Percentiles rank a stretch among this genome's conserved stretches.
Evolutionary conservation across 2,329 filamentous ascomycete genomes (phyloP).

Genomic region (Dactylellina drechsleri): DNA sequence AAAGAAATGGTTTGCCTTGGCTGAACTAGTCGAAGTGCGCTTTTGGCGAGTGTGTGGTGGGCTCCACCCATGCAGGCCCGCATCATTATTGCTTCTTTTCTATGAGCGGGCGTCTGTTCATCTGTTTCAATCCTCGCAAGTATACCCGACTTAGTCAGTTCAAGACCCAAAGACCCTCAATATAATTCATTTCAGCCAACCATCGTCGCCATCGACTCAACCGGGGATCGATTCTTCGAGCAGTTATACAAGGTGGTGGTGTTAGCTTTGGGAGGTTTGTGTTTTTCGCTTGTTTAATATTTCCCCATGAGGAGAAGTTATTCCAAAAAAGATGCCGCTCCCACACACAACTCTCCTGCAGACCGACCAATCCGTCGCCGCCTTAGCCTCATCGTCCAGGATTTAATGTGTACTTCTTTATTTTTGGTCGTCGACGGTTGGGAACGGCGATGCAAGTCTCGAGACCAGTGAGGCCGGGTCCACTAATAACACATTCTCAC

Average conservation of each 20-base stretch:
- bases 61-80: slow-evolving; percentile 32
- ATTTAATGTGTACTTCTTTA: slow-evolving; percentile 32
- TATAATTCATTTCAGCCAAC: slow-evolving; percentile 19
- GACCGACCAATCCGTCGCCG: slow-evolving; percentile 28
- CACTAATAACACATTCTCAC: slow-evolving; percentile 9
- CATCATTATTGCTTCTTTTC: slow-evolving; percentile 14
- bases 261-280: slow-evolving; percentile 3
- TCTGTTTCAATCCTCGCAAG: slow-evolving; percentile 38
- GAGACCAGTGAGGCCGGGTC: background rate
- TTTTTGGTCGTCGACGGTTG: slow-evolving; percentile 45
- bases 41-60: slow-evolving; percentile 50
- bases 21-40: slow-evolving; percentile 42
- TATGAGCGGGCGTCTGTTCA: slow-evolving; percentile 16
- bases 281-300: slow-evolving; percentile 44
- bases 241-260: slow-evolving; percentile 6
- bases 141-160: slow-evolving; percentile 40
- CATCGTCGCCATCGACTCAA: slow-evolving; percentile 1
- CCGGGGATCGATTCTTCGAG: slow-evolving; percentile 3
- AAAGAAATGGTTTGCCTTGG: slow-evolving; percentile 49
- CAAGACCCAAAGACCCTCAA: no score
- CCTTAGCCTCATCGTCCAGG: slow-evolving; percentile 50
- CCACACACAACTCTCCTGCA: slow-evolving; percentile 12
- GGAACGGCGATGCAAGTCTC: slow-evolving; percentile 33
- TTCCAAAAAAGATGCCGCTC: slow-evolving; percentile 29
- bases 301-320: slow-evolving; percentile 45